These are phyloP conservation scores for Aspergillus funiculosus DNA, from an alignment of 495 filamentous ascomycete genomes.

Conservation along the genomic window DNA sequence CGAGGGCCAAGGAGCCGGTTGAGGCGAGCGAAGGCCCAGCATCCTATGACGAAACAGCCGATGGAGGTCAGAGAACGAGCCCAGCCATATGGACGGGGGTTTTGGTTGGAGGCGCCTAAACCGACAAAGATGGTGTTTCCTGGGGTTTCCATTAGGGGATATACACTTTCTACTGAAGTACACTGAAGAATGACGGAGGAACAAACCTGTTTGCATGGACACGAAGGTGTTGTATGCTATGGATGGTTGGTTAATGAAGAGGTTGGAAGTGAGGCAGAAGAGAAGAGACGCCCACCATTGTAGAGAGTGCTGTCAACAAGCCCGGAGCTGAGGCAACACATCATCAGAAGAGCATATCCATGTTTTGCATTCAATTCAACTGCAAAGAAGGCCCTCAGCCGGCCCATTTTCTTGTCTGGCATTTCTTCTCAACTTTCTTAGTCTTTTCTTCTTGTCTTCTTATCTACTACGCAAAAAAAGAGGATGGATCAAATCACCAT, in stretches of 20 bases:
- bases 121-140: conserved; percentile 61
- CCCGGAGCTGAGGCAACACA: conserved; percentile 46
- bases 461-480: neutral
- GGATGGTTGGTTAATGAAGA: neutral
- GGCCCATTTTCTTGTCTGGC: neutral
- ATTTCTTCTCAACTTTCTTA: neutral
- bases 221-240: conserved; percentile 50
- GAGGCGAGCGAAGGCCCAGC: conserved; percentile 38
- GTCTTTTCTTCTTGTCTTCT: too few species aligned
- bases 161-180: too few species aligned
- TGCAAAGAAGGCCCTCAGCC: conserved; percentile 21
- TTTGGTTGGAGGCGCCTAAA: conserved; percentile 51
- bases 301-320: conserved; percentile 49
- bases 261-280: neutral
- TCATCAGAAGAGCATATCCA: conserved; percentile 40
- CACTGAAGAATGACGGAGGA: neutral
- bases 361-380: conserved; percentile 32
- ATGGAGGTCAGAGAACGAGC: conserved; percentile 53
- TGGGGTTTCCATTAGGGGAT: neutral
- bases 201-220: conserved; percentile 50
- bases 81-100: conserved; percentile 49
- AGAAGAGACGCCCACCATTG: conserved; percentile 25
- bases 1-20: conserved; percentile 26
- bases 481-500: neutral
- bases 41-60: conserved; percentile 47